These are phyloP conservation scores for Oenanthe javanica DNA, from an alignment of 140 eudicot species.

Conservation along the genomic window DNA sequence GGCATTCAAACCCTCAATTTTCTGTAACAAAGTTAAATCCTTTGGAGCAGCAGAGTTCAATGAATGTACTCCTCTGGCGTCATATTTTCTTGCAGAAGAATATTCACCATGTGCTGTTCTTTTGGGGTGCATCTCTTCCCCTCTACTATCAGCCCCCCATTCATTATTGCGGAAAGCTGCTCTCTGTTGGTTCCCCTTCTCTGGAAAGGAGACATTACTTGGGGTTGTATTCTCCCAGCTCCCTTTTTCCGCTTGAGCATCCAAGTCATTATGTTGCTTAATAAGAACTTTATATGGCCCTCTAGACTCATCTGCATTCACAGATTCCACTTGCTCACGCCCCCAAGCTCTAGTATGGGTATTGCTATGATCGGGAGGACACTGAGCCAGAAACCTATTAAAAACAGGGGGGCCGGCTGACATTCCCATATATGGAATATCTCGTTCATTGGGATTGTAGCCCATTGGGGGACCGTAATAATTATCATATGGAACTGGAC, in stretches of 20 bases:
- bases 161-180: slow-evolving; percentile 38
- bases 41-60: slow-evolving; percentile 35
- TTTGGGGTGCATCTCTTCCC: slow-evolving; percentile 37
- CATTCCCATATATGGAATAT: slow-evolving; percentile 73
- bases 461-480: slow-evolving; percentile 91
- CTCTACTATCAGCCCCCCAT: slow-evolving; percentile 49
- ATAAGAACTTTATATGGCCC: slow-evolving; percentile 46
- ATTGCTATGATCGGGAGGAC: slow-evolving; percentile 43
- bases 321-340: slow-evolving; percentile 40
- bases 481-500: slow-evolving; percentile 75
- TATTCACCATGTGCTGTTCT: slow-evolving; percentile 22
- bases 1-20: slow-evolving; percentile 79
- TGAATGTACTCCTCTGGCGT: slow-evolving; percentile 21
- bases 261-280: slow-evolving; percentile 49
- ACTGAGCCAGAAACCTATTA: slow-evolving; percentile 54
- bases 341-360: slow-evolving; percentile 52
- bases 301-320: slow-evolving; percentile 39
- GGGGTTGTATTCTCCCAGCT: slow-evolving; percentile 33
- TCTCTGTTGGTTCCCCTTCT: slow-evolving; percentile 31
- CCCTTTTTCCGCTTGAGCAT: slow-evolving; percentile 44
- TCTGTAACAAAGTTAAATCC: slow-evolving; percentile 65
- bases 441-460: slow-evolving; percentile 64
- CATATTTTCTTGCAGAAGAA: slow-evolving; percentile 17
- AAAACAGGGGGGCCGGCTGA: slow-evolving; percentile 57
- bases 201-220: slow-evolving; percentile 17